Evolutionary conservation across 2,329 filamentous ascomycete genomes (phyloP).

Genomic region (Fragosphaeria purpurea): DNA sequence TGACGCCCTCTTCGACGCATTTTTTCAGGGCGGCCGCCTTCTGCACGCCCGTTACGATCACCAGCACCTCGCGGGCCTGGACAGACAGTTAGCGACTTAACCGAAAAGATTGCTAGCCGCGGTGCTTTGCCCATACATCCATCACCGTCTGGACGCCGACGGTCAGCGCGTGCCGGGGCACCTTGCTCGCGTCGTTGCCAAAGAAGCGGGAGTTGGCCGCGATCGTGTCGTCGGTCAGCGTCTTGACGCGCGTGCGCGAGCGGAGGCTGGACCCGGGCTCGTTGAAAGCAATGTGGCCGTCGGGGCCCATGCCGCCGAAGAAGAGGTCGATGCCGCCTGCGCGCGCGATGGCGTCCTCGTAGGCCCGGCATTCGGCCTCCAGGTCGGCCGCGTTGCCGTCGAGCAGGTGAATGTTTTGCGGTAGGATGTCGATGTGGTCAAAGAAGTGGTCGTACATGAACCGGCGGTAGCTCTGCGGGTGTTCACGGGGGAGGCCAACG

Average conservation of each 20-base stretch:
- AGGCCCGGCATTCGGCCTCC: constrained; percentile 56
- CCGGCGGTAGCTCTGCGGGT: constrained; percentile 66
- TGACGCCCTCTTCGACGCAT: constrained; percentile 62
- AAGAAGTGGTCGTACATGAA: constrained; percentile 80
- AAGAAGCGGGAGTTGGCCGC: constrained; percentile 66
- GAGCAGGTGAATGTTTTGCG: constrained; percentile 61
- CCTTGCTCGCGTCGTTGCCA: constrained; percentile 49
- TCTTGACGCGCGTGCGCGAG: constrained; percentile 64
- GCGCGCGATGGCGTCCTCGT: constrained; percentile 58
- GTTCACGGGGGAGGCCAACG: constrained; percentile 59
- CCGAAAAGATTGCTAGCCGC: too few species aligned
- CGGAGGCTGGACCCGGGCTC: constrained; percentile 63
- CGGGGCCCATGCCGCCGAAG: constrained; percentile 63
- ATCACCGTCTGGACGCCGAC: constrained; percentile 44
- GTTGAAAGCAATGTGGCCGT: constrained; percentile 74
- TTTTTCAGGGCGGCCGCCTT: constrained; percentile 63
- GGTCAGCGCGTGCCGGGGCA: constrained; percentile 61
- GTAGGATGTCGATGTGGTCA: constrained; percentile 58
- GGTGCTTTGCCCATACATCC: constrained; percentile 26
- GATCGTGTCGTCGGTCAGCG: constrained; percentile 65
- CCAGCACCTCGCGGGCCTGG: constrained; percentile 55
- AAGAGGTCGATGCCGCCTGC: constrained; percentile 67
- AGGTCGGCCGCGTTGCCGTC: constrained; percentile 61
- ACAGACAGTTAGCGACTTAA: too few species aligned
- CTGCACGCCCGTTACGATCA: constrained; percentile 61